These are phyloP conservation scores for Alternaria tenuissima DNA, from an alignment of 2,329 filamentous ascomycete species.

Conservation along the genomic window DNA sequence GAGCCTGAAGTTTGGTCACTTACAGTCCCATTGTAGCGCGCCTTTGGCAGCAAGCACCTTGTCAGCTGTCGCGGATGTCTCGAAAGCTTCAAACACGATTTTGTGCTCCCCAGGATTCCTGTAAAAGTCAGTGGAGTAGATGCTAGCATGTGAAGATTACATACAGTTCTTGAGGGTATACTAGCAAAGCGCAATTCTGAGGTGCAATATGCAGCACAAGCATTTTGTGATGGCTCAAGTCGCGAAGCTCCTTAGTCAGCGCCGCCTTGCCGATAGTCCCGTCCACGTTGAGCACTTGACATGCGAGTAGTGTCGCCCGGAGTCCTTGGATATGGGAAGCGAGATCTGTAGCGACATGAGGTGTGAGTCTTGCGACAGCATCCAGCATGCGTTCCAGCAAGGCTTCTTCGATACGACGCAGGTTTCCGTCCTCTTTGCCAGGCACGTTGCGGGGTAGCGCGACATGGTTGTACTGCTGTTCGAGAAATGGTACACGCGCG, in stretches of 20 bases:
- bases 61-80: constrained; percentile 64
- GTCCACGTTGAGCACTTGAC: constrained; percentile 31
- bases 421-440: constrained; percentile 42
- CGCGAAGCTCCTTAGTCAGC: constrained; percentile 29
- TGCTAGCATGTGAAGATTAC: constrained; percentile 20
- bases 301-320: constrained; percentile 24
- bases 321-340: constrained; percentile 23
- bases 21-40: constrained; percentile 64
- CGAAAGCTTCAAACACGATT: constrained; percentile 67
- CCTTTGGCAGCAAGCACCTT: constrained; percentile 61
- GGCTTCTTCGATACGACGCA: constrained; percentile 36
- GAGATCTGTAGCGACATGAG: constrained; percentile 18
- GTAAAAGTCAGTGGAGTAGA: constrained; percentile 6
- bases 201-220: constrained; percentile 57
- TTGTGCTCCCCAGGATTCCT: constrained; percentile 16
- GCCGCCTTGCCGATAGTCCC: constrained; percentile 33
- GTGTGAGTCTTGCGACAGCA: constrained; percentile 29
- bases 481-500: constrained; percentile 20
- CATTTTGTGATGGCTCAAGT: constrained; percentile 27
- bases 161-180: constrained; percentile 49
- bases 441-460: constrained; percentile 52
- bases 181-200: constrained; percentile 60
- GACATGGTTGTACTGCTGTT: constrained; percentile 49
- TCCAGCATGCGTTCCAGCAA: constrained; percentile 42
- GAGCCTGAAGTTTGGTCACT: not conserved